Percentiles rank a stretch among this genome's conserved stretches.
Conservation (phyloP, 805 yeast genomes). For the Saturnispora quitensis region DNA sequence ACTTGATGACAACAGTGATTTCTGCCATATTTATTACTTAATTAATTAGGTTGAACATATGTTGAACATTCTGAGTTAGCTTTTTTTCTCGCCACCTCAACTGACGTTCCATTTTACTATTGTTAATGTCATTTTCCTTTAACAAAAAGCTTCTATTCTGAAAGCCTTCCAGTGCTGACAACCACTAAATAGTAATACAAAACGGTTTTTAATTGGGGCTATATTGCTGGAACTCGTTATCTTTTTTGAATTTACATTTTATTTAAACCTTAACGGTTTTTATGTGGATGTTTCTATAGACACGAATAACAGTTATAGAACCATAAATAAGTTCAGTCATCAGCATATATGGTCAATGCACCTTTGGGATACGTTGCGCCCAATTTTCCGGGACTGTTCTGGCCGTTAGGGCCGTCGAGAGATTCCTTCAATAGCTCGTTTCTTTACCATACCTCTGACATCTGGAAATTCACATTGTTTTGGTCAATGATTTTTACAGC, state of each 20-base stretch:
- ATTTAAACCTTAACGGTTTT: neutral
- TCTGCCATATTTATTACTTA: slow-evolving; percentile 11
- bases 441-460: slow-evolving; percentile 60
- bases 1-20: slow-evolving; percentile 15
- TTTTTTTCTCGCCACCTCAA: neutral
- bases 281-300: neutral
- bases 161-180: neutral
- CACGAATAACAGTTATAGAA: neutral
- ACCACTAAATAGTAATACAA: too few relatives aligned
- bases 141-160: neutral
- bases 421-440: slow-evolving; percentile 38
- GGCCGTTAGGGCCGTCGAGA: slow-evolving; percentile 44
- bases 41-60: neutral
- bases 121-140: neutral
- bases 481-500: slow-evolving; percentile 72
- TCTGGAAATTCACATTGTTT: slow-evolving; percentile 73
- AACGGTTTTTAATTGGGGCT: neutral
- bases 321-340: neutral
- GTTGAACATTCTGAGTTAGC: neutral
- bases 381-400: slow-evolving; percentile 65
- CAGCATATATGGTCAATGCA: slow-evolving; percentile 19
- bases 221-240: neutral
- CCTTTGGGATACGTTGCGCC: slow-evolving; percentile 84
- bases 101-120: neutral
- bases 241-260: neutral